Base-by-base conservation (phyloP, 352 stramenopile species). In the Pythium pectinolyticum region DNA sequence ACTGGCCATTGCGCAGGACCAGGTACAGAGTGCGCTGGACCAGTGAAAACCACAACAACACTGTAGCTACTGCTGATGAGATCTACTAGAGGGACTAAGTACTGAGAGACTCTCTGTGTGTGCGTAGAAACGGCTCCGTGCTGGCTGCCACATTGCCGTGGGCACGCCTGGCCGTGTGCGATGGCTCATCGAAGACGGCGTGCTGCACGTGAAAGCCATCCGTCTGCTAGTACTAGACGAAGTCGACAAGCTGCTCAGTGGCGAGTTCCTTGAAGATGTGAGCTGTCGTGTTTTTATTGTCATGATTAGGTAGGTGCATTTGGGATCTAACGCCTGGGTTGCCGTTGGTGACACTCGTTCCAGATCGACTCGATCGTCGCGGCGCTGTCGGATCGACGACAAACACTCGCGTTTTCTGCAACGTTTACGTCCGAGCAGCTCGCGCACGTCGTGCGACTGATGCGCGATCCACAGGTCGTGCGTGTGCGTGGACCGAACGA, bases 381-480 rank as follows among this genome's bases (percentile, higher is more conserved):
- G 12, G 68, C 75, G 17, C 70, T 92, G 9, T 80, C 84, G 11
- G 62, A 80, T n/a, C 78, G 75, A 22, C 72, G 83, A 30, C 84
- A 93, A 81, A 91, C 80, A 19, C 69, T 93, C 17, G 80, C 80
- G 8, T 91, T 90, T 66, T 93, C 84, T 4, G 84, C 84, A 11
- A 93, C 84, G 10, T 93, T 90, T 41, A 89, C 84, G 37, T 74
- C 84, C 14, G 73, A 89, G 9, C 84, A 91, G 43, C 65, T 93
- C 19, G 57, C 78, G 30, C 52, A 68, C 20, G 63, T 88, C 9
- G 78, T 70, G 11, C 47, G 50, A 2, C 39, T 86, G 50, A 93
- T 89, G 79, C 75, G 77, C 24, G 84, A 76, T 31, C 82, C 84
- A 5, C 84, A 92, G 77, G 81, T 93, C 43, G 80, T 93, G 15